phyloP scores from a whole-genome alignment of 495 filamentous ascomycete genomes.

The Lophium mytilinum region DNA sequence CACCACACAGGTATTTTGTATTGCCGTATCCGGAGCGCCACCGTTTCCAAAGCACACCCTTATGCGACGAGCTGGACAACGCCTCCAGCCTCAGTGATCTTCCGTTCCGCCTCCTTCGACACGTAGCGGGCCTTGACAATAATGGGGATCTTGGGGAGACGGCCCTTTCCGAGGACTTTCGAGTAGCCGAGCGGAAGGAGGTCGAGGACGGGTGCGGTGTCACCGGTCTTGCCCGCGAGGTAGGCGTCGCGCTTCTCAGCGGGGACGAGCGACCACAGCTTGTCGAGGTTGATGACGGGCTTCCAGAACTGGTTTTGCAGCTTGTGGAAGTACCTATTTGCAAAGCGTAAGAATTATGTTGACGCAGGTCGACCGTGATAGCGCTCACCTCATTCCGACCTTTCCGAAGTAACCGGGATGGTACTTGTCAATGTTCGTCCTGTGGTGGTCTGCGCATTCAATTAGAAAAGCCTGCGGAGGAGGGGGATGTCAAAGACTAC shows the following conservation, averaged over 20 bases:
- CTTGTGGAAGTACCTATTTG: conserved; percentile 95
- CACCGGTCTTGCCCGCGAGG: conserved; percentile 59
- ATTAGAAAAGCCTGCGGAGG: neutral
- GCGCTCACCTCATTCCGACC: too few relatives aligned
- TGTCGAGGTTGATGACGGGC: conserved; percentile 83
- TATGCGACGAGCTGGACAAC: conserved; percentile 88
- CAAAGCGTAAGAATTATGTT: neutral
- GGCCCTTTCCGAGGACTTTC: conserved; percentile 89
- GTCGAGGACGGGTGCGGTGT: conserved; percentile 86
- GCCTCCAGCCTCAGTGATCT: conserved; percentile 91
- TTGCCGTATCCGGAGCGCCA: neutral
- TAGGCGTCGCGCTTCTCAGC: conserved; percentile 77
- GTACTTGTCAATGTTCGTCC: conserved; percentile 89
- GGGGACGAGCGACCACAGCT: conserved; percentile 81
- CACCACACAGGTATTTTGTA: too few relatives aligned
- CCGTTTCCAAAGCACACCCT: conserved; percentile 14
- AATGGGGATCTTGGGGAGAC: conserved; percentile 74
- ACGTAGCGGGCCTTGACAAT: conserved; percentile 85
- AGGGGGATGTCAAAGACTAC: neutral
- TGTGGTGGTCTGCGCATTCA: too few relatives aligned
- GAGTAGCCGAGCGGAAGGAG: conserved; percentile 85
- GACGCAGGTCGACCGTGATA: too few relatives aligned
- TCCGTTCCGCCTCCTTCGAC: conserved; percentile 81
- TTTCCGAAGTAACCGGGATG: conserved; percentile 72
- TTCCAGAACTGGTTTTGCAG: conserved; percentile 72